phyloP scores from a whole-genome alignment of 495 filamentous ascomycete species.

The Aspergillus sclerotiicarbonarius region DNA sequence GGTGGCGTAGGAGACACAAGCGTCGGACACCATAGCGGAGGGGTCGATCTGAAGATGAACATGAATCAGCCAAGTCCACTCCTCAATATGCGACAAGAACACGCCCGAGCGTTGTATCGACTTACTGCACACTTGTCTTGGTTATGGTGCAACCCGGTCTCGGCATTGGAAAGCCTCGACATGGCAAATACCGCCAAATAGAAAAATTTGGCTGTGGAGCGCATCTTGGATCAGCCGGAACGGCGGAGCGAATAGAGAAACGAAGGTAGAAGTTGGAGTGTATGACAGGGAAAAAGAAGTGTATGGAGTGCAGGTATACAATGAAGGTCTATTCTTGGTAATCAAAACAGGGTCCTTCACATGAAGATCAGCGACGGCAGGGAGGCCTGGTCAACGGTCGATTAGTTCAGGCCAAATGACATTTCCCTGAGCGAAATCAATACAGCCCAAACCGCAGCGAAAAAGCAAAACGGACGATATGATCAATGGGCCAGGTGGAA shows the following conservation, averaged over 20 bases:
- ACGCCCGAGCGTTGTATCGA: slow-evolving; percentile 16
- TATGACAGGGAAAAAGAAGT: background rate
- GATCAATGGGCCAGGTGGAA: slow-evolving; percentile 10
- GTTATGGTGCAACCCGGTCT: slow-evolving; percentile 10
- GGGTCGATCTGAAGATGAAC: slow-evolving; percentile 54
- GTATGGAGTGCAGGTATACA: background rate
- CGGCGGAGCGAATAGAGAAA: background rate
- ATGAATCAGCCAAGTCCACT: slow-evolving; percentile 3
- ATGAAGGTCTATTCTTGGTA: background rate
- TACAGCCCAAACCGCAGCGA: background rate
- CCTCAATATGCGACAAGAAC: slow-evolving; percentile 5
- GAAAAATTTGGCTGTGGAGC: slow-evolving; percentile 64
- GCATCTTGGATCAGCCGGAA: slow-evolving; percentile 47
- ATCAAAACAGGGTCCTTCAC: slow-evolving; percentile 7
- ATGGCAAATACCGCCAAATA: slow-evolving; percentile 76
- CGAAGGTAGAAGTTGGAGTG: background rate
- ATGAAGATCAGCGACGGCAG: slow-evolving; percentile 15
- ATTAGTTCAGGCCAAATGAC: background rate
- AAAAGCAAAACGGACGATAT: slow-evolving; percentile 1
- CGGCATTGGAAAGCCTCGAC: slow-evolving; percentile 51
- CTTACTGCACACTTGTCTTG: slow-evolving; percentile 66
- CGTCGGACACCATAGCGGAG: slow-evolving; percentile 70
- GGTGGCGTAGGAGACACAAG: slow-evolving; percentile 87
- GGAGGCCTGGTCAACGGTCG: background rate
- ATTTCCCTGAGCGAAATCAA: background rate